phyloP scores from a whole-genome alignment of 2,329 filamentous ascomycete species.

The Aotearoamyces nothofagi region DNA sequence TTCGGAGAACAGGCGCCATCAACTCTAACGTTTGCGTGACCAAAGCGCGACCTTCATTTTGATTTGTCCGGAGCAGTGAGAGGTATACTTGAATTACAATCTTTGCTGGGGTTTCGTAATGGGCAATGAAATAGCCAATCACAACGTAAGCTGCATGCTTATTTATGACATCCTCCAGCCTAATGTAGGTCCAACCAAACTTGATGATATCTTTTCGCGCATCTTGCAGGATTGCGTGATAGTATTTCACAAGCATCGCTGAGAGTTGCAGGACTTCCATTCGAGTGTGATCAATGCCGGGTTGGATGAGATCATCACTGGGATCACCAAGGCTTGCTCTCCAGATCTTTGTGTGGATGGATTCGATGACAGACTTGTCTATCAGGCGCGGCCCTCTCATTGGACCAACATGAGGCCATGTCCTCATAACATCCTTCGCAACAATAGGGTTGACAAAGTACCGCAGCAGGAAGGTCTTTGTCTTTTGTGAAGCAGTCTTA shows the following conservation, averaged over 20 bases:
- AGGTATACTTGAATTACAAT: slow-evolving; percentile 94
- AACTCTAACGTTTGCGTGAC: slow-evolving; percentile 92
- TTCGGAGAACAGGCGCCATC: slow-evolving; percentile 84
- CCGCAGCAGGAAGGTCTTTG: slow-evolving; percentile 84
- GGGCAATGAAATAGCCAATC: slow-evolving; percentile 93
- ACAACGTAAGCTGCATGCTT: slow-evolving; percentile 97
- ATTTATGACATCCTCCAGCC: slow-evolving; percentile 97
- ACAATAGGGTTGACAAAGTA: slow-evolving; percentile 92
- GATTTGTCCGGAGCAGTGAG: slow-evolving; percentile 78
- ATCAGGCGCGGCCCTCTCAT: slow-evolving; percentile 56
- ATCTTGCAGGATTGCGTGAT: slow-evolving; percentile 75
- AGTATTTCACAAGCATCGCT: slow-evolving; percentile 89
- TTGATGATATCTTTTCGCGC: slow-evolving; percentile 96
- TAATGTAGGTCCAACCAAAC: slow-evolving; percentile 97
- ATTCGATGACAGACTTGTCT: slow-evolving; percentile 75
- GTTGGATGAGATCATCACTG: slow-evolving; percentile 68
- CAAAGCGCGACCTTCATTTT: slow-evolving; percentile 82
- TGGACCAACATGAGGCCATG: slow-evolving; percentile 44
- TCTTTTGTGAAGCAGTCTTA: slow-evolving; percentile 67
- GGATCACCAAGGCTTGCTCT: slow-evolving; percentile 72
- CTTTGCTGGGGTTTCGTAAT: slow-evolving; percentile 92
- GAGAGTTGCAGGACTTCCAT: slow-evolving; percentile 95
- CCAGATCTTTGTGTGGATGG: slow-evolving; percentile 88
- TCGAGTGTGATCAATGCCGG: slow-evolving; percentile 84
- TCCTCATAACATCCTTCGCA: slow-evolving; percentile 86